Conservation (phyloP, 176 grass and related monocot genomes). For the Thalia dealbata region DNA sequence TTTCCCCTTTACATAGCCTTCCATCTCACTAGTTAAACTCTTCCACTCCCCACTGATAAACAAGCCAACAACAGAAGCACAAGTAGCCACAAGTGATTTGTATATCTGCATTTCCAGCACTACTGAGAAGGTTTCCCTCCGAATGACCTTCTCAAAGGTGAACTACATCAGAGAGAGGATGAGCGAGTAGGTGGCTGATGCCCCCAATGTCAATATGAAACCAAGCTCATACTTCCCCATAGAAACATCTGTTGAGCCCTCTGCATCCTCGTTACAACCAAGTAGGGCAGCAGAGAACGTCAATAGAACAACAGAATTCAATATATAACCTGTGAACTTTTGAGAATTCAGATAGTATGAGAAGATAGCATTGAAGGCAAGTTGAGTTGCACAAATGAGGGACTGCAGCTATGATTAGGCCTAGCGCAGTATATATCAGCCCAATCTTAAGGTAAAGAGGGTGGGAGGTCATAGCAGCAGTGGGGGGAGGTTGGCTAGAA, state of each 20-base stretch:
- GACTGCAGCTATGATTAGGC: slow-evolving; percentile 67
- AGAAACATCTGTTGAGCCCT: slow-evolving; percentile 17
- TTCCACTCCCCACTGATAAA: slow-evolving; percentile 83
- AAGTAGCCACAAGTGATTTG: slow-evolving; percentile 44
- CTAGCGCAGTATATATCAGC: slow-evolving; percentile 57
- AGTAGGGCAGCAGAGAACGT: slow-evolving; percentile 75
- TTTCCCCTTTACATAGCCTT: slow-evolving; percentile 43
- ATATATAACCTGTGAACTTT: slow-evolving; percentile 60
- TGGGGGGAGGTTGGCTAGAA: slow-evolving; percentile 16
- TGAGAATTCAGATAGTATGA: slow-evolving; percentile 77
- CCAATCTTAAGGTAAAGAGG: slow-evolving; percentile 32
- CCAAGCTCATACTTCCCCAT: slow-evolving; percentile 41
- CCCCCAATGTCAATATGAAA: slow-evolving; percentile 62
- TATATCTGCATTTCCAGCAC: slow-evolving; percentile 42
- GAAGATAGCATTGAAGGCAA: slow-evolving; percentile 72
- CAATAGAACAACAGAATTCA: slow-evolving; percentile 69
- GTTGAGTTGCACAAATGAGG: slow-evolving; percentile 63
- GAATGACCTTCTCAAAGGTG: slow-evolving; percentile 70
- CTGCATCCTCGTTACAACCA: slow-evolving; percentile 43
- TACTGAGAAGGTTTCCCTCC: slow-evolving; percentile 56
- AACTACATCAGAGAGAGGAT: slow-evolving; percentile 94
- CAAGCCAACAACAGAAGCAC: slow-evolving; percentile 51
- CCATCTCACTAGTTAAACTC: slow-evolving; percentile 61
- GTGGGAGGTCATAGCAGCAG: slow-evolving; percentile 21
- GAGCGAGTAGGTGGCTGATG: slow-evolving; percentile 75